Evolutionary conservation across 352 stramenopile genomes (phyloP).

Genomic region (Globisporangium orthogonon): DNA sequence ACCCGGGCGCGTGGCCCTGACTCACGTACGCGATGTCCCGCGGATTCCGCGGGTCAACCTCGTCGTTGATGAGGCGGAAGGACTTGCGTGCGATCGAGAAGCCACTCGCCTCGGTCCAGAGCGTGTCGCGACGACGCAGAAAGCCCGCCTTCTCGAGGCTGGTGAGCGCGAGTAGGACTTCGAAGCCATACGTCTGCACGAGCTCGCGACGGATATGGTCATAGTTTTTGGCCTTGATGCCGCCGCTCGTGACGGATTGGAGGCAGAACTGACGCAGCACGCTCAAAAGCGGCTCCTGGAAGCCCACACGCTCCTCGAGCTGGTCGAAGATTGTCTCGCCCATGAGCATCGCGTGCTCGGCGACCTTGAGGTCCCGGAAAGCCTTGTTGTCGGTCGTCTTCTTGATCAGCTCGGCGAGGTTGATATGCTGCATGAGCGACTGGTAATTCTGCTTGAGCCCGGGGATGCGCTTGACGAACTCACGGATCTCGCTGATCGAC

Average conservation of each 20-base stretch:
- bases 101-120: slow-evolving; percentile 75
- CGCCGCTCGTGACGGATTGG: slow-evolving; percentile 90
- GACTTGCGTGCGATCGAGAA: slow-evolving; percentile 87
- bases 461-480: slow-evolving; percentile 98
- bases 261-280: slow-evolving; percentile 92
- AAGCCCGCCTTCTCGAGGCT: slow-evolving; percentile 94
- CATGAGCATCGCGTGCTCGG: slow-evolving; percentile 94
- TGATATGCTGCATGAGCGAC: slow-evolving; percentile 96
- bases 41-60: slow-evolving; percentile 91
- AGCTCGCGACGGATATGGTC: slow-evolving; percentile 91
- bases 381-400: slow-evolving; percentile 88
- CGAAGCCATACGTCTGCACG: slow-evolving; percentile 96
- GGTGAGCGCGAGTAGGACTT: slow-evolving; percentile 90
- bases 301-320: slow-evolving; percentile 94
- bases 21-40: slow-evolving; percentile 93
- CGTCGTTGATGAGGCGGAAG: slow-evolving; percentile 93
- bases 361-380: slow-evolving; percentile 94
- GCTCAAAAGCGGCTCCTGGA: slow-evolving; percentile 86
- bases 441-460: slow-evolving; percentile 91
- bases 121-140: slow-evolving; percentile 84
- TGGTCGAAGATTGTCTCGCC: slow-evolving; percentile 93
- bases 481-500: slow-evolving; percentile 96
- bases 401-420: slow-evolving; percentile 95
- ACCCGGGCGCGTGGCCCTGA: slow-evolving; percentile 78
- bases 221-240: slow-evolving; percentile 93